Evolutionary conservation across 2,329 filamentous ascomycete species (phyloP), one percentile per base, ranked within the genome.

Genomic region (Colletotrichum scovillei): DNA sequence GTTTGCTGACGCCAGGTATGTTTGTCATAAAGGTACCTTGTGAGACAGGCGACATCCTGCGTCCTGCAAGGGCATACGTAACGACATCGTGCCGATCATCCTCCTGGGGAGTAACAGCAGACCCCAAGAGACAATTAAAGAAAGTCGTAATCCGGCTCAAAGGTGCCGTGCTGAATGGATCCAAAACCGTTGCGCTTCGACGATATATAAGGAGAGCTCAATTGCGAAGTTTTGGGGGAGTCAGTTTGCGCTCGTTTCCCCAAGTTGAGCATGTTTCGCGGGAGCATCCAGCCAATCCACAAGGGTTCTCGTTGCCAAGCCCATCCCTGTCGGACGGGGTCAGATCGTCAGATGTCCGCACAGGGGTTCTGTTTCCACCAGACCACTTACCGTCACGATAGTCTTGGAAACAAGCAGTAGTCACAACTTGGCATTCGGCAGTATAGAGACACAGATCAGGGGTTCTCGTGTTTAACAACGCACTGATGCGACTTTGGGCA

Each of bases 191-290:
- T 30, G 28, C 28, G 49, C 35, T 65, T 58, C 53, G 52, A 35
- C n/a, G 28, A 49, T 14, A 49, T 65, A 64, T 65, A 57, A 58
- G 26, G n/a, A 52, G 52, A 38, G 32, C 58, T 57, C 12, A 32
- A 56, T 35, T 38, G 30, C 12, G 30, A 64, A 26, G 32, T 30
- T 64, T 49, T 46, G 32, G 28, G 24, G 58, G 68, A 67, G 68
- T 26, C 38, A 32, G n/a, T 71, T 66, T 67, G 68, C 67, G 68
- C 68, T 71, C 32, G 26, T 71, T 71, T 62, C 52, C 26, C 52
- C 60, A 52, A 49, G 53, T 64, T 65, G 38, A 67, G 62, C 63
- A 42, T 46, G 56, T 67, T 66, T 55, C 68, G 65, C 46, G 42
- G 68, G 30, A 32, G 32, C 42, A 66, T 19, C 14, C 59, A 62